Base-by-base conservation (phyloP, 805 yeast genomes). In the Lipomyces orientalis region DNA sequence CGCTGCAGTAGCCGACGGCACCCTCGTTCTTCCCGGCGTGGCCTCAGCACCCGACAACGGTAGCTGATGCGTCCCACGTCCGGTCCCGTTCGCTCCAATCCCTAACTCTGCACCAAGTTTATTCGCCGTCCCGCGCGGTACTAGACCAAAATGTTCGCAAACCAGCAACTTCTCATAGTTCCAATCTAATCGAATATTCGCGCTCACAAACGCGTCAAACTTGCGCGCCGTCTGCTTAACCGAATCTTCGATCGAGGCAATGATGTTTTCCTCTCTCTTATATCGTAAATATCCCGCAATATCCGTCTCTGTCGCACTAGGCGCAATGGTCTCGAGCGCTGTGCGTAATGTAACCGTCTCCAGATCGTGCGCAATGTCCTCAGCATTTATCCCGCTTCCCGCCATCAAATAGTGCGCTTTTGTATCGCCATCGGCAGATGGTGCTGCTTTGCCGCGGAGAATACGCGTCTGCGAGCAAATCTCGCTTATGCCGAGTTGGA, bases 381-480 rank as follows among this genome's bases (percentile, higher is more conserved):
- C 97, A 61, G 94, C 88, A 54, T 91, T 87, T 62, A 93, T 85
- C 0, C 98, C 98, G 75, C 94, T 89, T 0, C 93, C 90, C 5
- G 97, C 97, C 56, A 94, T 81, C 52, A 95, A 80, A 77, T 95
- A 95, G 76, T 95, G 98, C 62, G 83, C 83, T 62, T 79, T 80
- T 14, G 83, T 77, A 62, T 76, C 80, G 62, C 79, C 80, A 56
- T 78, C 77, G 37, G 77, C 75, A 14, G 71, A 1, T 14, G 66
- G 31, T 3, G 61, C 61, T 8, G 74, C 77, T n/a, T 77, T 76
- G 65, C 82, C 84, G 64, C 92, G 82, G 73, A 89, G 80, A 58
- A 82, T 85, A 63, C 81, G 82, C 0, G 94, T 88, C 68, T 89
- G 86, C 73, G 87, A 85, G 73, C 87, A 87, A 75, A 94, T 86